Base-by-base conservation (phyloP, 768 basidiomycete genomes). In the Phaffia tasmanica region DNA sequence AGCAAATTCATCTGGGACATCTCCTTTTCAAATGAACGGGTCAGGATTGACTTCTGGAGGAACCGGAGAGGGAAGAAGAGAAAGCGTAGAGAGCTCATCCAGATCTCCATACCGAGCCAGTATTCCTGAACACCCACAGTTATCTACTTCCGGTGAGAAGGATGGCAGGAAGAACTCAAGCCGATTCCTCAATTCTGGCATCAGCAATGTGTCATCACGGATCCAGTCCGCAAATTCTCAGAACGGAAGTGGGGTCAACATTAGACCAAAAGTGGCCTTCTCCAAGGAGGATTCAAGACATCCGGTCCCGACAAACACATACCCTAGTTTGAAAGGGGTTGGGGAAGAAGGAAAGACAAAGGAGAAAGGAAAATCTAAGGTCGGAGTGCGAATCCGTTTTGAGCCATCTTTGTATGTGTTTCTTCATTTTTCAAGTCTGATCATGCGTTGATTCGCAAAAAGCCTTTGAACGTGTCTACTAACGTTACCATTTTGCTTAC, bases 381-480 rank as follows among this genome's bases (percentile, higher is more conserved):
- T 42, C 11, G 35, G 35, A 11, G 35, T 42, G 11, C 35, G 35
- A 42, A 42, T 42, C 11, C 35, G 35, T 42, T 42, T 42, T 42
- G 35, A 42, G 35, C 35, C 35, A 42, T 42, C 35, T 11, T 42
- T 42, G 35, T 42, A 42, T 42, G 35, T 42, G 4, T 42, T 42
- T 42, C 35, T 42, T 5, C 16, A 8, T n/a, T 23, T 57, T 57
- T 23, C 7, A 27, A n/a, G 2, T 32, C 56, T 18, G 56, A 27
- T 8, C 15, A 49, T 69, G 67, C 60, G 63, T 70, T 51, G 62
- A 65, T 67, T 70, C 27, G 47, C 68, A 69, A 9, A 7, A 21
- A n/a, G 1, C 50, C 50, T 16, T 27, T 23, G 7, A 19, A 47
- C 8, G 50, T 57, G 47, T 19, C n/a, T 21, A 21, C 53, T 19